These are phyloP conservation scores for Solanum piurae DNA, from an alignment of 257 asterid genomes.

Conservation along the genomic window DNA sequence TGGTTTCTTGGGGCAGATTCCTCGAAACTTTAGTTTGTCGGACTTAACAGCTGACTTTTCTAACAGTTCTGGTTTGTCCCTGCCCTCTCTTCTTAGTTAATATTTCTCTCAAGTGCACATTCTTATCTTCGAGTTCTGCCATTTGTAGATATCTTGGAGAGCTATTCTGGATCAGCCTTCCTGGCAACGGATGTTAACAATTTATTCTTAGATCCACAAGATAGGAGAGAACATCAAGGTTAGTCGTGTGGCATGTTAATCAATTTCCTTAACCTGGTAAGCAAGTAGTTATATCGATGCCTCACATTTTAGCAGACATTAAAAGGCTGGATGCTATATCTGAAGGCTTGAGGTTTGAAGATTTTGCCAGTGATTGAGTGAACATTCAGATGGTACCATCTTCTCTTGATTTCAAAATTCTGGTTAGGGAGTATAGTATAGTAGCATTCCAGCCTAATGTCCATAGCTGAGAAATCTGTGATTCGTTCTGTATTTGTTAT, in stretches of 20 bases:
- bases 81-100: neutral
- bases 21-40: constrained; percentile 82
- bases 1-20: constrained; percentile 78
- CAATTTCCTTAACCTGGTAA: neutral
- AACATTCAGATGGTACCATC: constrained; percentile 8
- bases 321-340: constrained; percentile 44
- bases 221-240: constrained; percentile 57
- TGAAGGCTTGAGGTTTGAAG: constrained; percentile 47
- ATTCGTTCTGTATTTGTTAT: neutral
- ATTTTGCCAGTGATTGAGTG: constrained; percentile 38
- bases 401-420: neutral
- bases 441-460: neutral
- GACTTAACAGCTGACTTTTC: constrained; percentile 79
- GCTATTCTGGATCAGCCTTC: constrained; percentile 68
- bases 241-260: neutral
- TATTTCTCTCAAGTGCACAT: neutral
- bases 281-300: neutral
- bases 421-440: neutral
- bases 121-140: neutral
- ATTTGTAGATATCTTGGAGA: constrained; percentile 62
- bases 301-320: constrained; percentile 27
- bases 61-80: constrained; percentile 49
- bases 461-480: neutral
- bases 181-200: constrained; percentile 41
- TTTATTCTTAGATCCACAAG: constrained; percentile 35